Conservation (phyloP, 345 rosid genomes). For the Lepidium sativum region DNA sequence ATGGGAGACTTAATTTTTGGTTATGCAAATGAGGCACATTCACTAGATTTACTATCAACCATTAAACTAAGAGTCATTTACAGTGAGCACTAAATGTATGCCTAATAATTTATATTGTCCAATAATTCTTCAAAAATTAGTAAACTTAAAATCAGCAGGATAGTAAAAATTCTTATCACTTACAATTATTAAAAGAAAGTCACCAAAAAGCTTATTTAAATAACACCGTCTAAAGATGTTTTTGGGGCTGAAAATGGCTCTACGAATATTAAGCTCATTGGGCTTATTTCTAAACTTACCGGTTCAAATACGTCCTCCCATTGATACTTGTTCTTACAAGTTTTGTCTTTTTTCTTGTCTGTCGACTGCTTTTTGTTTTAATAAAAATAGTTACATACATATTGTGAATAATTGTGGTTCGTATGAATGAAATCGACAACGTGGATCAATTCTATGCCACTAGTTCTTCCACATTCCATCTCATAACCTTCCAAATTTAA, state of each 20-base stretch:
- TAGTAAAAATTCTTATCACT: no score
- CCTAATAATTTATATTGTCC: no score
- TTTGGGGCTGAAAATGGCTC: neutral
- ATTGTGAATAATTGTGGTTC: conserved; percentile 11
- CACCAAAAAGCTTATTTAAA: neutral
- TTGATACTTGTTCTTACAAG: neutral
- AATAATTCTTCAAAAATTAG: no score
- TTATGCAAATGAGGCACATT: no score
- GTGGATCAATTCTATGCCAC: conserved; percentile 16
- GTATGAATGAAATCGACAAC: neutral
- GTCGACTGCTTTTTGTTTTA: neutral
- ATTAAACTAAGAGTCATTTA: no score
- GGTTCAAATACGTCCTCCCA: neutral
- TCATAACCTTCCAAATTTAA: conserved; percentile 15
- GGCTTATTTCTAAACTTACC: neutral
- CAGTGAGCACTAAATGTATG: no score
- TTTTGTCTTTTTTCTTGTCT: neutral
- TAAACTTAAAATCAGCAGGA: no score
- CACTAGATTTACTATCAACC: no score
- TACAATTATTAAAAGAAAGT: neutral
- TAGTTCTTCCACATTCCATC: neutral
- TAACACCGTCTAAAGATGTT: neutral
- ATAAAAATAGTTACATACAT: neutral
- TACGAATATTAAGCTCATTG: neutral
- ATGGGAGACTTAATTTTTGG: no score